These are phyloP conservation scores for Metarhizium guizhouense DNA, from an alignment of 2,329 filamentous ascomycete genomes.

Conservation along the genomic window DNA sequence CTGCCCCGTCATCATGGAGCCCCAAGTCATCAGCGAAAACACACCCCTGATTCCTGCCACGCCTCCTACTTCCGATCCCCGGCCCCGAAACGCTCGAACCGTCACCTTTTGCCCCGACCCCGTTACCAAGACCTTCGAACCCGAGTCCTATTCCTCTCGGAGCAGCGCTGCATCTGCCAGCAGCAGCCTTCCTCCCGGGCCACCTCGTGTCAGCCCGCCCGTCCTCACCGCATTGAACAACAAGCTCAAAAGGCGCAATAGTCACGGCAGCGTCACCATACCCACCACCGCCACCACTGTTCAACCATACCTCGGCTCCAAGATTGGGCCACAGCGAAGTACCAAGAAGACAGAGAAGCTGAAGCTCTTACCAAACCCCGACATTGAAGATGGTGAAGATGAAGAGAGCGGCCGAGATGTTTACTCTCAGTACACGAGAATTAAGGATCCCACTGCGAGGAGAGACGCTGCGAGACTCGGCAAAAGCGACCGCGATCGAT, in stretches of 20 bases:
- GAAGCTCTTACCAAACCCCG: constrained; percentile 89
- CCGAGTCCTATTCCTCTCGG: constrained; percentile 26
- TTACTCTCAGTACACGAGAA: constrained; percentile 94
- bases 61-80: constrained; percentile 18
- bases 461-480: constrained; percentile 86
- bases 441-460: constrained; percentile 90
- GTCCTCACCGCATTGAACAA: constrained; percentile 76
- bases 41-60: constrained; percentile 23
- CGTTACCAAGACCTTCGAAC: constrained; percentile 51
- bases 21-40: constrained; percentile 20
- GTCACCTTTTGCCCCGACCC: constrained; percentile 73
- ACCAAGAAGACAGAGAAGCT: constrained; percentile 95
- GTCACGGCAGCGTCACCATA: constrained; percentile 47
- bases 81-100: constrained; percentile 44
- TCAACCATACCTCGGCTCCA: constrained; percentile 37
- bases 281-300: constrained; percentile 18
- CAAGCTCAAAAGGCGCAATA: constrained; percentile 80
- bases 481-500: constrained; percentile 79
- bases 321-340: constrained; percentile 89
- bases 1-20: constrained; percentile 13
- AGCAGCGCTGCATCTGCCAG: constrained; percentile 12
- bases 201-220: constrained; percentile 32
- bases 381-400: constrained; percentile 67
- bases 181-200: constrained; percentile 19
- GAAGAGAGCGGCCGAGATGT: constrained; percentile 93